Evolutionary conservation across 192 early-diverging fungal genomes (phyloP).

Genomic region (Coemansia sp.): DNA sequence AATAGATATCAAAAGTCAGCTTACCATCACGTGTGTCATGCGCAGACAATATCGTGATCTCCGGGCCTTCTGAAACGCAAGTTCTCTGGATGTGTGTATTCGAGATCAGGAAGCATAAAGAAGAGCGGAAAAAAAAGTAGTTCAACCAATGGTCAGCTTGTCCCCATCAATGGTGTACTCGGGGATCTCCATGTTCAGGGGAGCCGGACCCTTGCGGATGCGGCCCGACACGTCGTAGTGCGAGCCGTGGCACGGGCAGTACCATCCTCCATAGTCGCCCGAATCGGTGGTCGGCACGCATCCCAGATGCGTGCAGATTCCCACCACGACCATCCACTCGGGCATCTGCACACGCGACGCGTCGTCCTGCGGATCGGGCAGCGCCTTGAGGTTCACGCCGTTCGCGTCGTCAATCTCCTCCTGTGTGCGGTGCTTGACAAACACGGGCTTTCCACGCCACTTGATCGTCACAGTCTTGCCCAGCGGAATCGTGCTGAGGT

Average conservation of each 20-base stretch:
- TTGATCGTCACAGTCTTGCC: conserved; percentile 97
- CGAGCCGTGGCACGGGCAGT: conserved; percentile 99
- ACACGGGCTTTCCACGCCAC: conserved; percentile 99
- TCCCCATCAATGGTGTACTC: conserved; percentile 70
- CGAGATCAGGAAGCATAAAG: too few species aligned
- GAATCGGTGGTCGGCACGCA: conserved; percentile 98
- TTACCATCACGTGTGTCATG: too few species aligned
- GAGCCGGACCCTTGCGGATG: conserved; percentile 97
- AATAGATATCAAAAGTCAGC: background rate
- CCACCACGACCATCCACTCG: conserved; percentile 96
- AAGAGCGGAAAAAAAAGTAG: too few species aligned
- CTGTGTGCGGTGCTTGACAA: conserved; percentile 93
- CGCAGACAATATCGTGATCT: too few species aligned
- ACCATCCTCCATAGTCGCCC: conserved; percentile 99
- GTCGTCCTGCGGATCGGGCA: conserved; percentile 92
- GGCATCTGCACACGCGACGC: conserved; percentile 85
- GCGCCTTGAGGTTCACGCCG: conserved; percentile 68
- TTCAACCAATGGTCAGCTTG: too few species aligned
- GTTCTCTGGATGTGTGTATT: too few species aligned
- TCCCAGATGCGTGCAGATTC: conserved; percentile 85
- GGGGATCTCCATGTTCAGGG: conserved; percentile 97
- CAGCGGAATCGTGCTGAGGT: conserved; percentile 86
- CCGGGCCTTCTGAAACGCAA: too few species aligned
- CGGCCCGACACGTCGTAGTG: conserved; percentile 99
- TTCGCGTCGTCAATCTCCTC: conserved; percentile 95